Percentiles rank a stretch among this genome's conserved stretches.
Conservation (phyloP, 768 basidiomycete species). For the Calocera viscosa region DNA sequence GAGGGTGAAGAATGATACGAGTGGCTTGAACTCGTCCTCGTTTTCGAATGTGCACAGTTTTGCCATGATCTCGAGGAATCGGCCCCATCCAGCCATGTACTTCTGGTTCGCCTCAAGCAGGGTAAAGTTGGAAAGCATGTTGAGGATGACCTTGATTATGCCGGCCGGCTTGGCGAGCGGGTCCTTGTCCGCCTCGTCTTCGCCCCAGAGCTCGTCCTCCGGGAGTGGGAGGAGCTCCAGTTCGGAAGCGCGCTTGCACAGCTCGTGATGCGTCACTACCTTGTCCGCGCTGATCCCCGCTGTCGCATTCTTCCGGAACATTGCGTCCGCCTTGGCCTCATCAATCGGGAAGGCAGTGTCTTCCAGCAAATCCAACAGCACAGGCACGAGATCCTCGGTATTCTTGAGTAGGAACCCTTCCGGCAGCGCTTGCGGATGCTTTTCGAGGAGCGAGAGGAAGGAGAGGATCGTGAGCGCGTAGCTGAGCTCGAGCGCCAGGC, state of each 20-base stretch:
- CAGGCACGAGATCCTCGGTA: constrained; percentile 71
- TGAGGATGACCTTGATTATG: constrained; percentile 53
- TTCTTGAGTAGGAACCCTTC: constrained; percentile 62
- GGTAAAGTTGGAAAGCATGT: constrained; percentile 81
- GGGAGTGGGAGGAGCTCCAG: constrained; percentile 50
- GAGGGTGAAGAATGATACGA: constrained; percentile 51
- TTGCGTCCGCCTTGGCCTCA: constrained; percentile 20
- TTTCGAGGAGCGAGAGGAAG: constrained; percentile 65
- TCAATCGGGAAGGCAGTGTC: constrained; percentile 60
- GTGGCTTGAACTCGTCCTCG: constrained; percentile 26
- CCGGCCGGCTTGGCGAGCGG: constrained; percentile 48
- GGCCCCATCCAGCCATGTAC: constrained; percentile 51
- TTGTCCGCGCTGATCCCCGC: constrained; percentile 12
- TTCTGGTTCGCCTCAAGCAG: constrained; percentile 55
- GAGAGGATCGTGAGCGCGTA: constrained; percentile 83
- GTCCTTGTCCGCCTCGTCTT: constrained; percentile 26
- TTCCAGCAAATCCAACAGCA: constrained; percentile 74
- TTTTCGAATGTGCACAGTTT: constrained; percentile 47
- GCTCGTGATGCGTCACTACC: constrained; percentile 52
- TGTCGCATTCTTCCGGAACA: neutral
- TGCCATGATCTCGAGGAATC: constrained; percentile 53
- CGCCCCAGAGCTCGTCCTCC: constrained; percentile 34
- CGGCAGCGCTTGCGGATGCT: constrained; percentile 38
- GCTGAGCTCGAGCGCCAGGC: constrained; percentile 70
- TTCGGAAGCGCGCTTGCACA: constrained; percentile 48